phyloP scores from a whole-genome alignment of 371 early-diverging fungal species.

The Furculomyces boomerangus region DNA sequence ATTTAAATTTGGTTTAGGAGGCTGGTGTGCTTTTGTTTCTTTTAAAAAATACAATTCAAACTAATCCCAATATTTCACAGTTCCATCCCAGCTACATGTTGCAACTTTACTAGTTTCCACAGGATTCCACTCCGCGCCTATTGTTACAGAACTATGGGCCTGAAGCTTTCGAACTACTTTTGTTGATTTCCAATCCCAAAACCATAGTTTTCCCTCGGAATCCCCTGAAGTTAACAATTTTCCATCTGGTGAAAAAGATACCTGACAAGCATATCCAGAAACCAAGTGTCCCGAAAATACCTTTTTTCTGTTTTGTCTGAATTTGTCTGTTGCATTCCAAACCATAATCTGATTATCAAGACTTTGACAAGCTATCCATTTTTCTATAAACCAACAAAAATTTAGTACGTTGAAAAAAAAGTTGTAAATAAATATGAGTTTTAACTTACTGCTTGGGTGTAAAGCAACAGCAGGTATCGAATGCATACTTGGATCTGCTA shows the following conservation, averaged over 20 bases:
- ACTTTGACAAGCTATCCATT: conserved; percentile 86
- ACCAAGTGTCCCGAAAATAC: conserved; percentile 80
- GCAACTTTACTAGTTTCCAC: conserved; percentile 83
- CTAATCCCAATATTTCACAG: conserved; percentile 82
- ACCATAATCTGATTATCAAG: conserved; percentile 87
- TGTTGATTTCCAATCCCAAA: conserved; percentile 94
- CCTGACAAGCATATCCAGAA: conserved; percentile 91
- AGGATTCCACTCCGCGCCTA: conserved; percentile 86
- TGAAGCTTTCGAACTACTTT: conserved; percentile 66
- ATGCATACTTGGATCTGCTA: conserved; percentile 93
- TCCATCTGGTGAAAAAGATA: conserved; percentile 83
- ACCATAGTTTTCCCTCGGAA: conserved; percentile 77
- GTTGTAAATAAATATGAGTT: neutral
- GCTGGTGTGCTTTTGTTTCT: no score
- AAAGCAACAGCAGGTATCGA: conserved; percentile 81
- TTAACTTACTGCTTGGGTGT: conserved; percentile 38
- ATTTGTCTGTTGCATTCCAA: conserved; percentile 69
- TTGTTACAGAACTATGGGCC: conserved; percentile 79
- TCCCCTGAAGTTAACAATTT: conserved; percentile 80
- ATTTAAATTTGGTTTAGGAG: no score
- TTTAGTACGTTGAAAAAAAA: neutral
- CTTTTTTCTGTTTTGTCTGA: conserved; percentile 80
- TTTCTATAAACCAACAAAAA: conserved; percentile 22
- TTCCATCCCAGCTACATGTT: conserved; percentile 92
- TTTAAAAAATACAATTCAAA: no score